Conservation (phyloP, 208 protist genomes). For the Naegleria lovaniensis region DNA sequence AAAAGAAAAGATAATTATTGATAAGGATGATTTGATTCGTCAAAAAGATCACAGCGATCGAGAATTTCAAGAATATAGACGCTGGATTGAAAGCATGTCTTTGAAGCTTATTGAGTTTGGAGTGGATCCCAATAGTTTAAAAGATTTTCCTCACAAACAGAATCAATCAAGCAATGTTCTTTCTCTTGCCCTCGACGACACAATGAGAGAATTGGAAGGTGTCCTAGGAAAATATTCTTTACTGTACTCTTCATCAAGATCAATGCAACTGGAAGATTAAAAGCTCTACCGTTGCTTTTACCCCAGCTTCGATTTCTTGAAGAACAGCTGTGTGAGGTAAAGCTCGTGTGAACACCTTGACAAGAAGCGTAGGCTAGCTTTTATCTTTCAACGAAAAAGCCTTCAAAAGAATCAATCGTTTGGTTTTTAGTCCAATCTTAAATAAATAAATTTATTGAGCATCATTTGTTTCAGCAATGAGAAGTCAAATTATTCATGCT, state of each 20-base stretch:
- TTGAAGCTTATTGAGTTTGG: background rate
- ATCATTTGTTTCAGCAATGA: too few relatives aligned
- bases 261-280: background rate
- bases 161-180: background rate
- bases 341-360: too few relatives aligned
- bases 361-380: too few relatives aligned
- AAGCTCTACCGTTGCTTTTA: too few relatives aligned
- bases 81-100: background rate
- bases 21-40: background rate
- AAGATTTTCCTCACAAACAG: background rate
- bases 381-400: too few relatives aligned
- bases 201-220: background rate
- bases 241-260: background rate
- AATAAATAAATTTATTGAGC: too few relatives aligned
- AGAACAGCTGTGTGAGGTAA: too few relatives aligned
- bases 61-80: background rate
- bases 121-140: background rate
- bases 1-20: background rate
- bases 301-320: too few relatives aligned
- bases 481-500: background rate
- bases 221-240: background rate
- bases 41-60: background rate
- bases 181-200: background rate
- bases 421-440: too few relatives aligned
- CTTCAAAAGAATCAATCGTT: too few relatives aligned